A percentile compares a stretch with the other conserved stretches of the same genome.
Conservation (phyloP, 305 asterid species). For the Lippia alba region DNA sequence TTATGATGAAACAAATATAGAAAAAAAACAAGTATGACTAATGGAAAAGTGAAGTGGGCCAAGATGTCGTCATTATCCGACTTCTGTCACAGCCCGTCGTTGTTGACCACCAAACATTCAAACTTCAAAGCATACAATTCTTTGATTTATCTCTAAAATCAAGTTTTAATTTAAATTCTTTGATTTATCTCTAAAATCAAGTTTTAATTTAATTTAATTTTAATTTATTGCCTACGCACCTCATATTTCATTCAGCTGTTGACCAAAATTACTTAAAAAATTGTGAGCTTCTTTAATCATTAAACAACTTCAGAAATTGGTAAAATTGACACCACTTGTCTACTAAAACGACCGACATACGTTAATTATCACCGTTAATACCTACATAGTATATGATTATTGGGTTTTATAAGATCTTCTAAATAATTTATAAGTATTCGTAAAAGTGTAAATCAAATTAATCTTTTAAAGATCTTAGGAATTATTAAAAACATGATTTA, state of each 20-base stretch:
- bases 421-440: no score
- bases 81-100: conserved; percentile 22
- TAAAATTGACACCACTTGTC: not conserved
- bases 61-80: not conserved
- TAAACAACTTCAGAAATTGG: not conserved
- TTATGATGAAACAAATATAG: not conserved
- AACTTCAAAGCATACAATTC: not conserved
- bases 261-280: not conserved
- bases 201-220: not conserved
- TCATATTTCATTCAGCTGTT: conserved; percentile 8
- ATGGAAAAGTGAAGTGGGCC: not conserved
- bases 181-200: not conserved
- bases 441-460: no score
- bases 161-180: not conserved
- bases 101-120: conserved; percentile 30
- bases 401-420: no score
- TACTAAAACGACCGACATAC: not conserved
- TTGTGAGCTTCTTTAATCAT: not conserved
- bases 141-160: not conserved
- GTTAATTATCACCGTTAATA: no score
- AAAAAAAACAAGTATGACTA: not conserved
- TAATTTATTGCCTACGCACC: not conserved
- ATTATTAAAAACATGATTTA: no score
- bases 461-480: no score
- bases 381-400: no score